Evolutionary conservation across 805 yeast species (phyloP), one percentile per base, ranked within the genome.

Genomic region (Hanseniaspora guilliermondii): DNA sequence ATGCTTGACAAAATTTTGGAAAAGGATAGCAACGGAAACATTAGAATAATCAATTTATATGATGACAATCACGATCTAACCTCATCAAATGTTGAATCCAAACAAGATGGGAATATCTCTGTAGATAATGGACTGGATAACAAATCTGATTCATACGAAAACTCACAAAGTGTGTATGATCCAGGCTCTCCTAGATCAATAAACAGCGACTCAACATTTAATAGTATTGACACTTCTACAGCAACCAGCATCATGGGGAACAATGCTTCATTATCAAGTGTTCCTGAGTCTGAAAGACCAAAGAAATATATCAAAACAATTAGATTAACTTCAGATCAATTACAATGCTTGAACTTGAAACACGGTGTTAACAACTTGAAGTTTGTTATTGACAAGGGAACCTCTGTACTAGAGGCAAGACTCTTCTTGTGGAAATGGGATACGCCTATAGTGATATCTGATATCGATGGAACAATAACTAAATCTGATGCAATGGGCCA

Each of bases 401-500:
- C 80, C 59, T 87, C 97, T 1, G 73, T 81, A 33, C 78, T 91
- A 11, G 73, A 71, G 11, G 80, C 96, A 0, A 79, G 83, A 60
- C 72, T 93, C 53, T 91, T 75, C 63, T 74, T 87, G 40, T 93
- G 98, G 98, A 80, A 81, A 59, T 75, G 82, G 60, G 75, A 80
- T 56, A 82, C 83, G 0, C 97, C 97, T 1, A 85, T 93, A 41
- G 98, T 93, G 6, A 91, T 93, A 25, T 87, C 96, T 8, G 98
- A 93, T 69, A 93, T 93, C 56, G 98, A 93, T 67, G 98, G 98
- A 17, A 93, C 98, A 1, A 93, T 93, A 60, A 93, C 98, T 17
- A 89, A 88, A 68, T 88, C 97, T 0, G 98, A 93, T 70, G 98
- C 98, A 0, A 72, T 93, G 62, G 98, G 98, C 2, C 98, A 93